These are phyloP conservation scores for Lecanicillium sp. DNA, from an alignment of 2,329 filamentous ascomycete genomes.

Conservation along the genomic window DNA sequence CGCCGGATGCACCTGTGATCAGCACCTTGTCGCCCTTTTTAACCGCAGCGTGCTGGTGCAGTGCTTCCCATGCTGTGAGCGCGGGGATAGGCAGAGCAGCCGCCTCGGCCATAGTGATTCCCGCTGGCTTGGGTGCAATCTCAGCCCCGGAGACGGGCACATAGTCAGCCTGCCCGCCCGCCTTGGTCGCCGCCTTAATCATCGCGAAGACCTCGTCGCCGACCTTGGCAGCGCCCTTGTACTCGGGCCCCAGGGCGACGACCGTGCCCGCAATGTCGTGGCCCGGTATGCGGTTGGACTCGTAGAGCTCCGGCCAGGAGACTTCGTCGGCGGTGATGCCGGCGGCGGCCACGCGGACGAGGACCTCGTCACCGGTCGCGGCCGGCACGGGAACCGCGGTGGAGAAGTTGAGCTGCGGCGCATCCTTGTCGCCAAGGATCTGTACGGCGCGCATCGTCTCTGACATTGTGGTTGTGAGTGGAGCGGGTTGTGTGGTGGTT, in stretches of 20 bases:
- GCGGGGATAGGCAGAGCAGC: conserved; percentile 27
- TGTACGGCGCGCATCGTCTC: conserved; percentile 29
- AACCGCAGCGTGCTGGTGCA: conserved; percentile 19
- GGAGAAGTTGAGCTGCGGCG: conserved; percentile 18
- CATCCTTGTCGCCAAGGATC: conserved; percentile 21
- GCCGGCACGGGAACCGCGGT: conserved; percentile 17
- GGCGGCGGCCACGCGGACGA: conserved; percentile 27
- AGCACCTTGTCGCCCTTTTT: conserved; percentile 18
- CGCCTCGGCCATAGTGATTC: conserved; percentile 21
- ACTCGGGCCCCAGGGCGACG: conserved; percentile 20
- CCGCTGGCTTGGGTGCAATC: conserved; percentile 19
- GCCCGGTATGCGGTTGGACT: conserved; percentile 25
- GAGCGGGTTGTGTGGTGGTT: background rate
- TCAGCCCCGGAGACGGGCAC: conserved; percentile 18
- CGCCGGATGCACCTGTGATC: conserved; percentile 26
- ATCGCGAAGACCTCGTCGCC: conserved; percentile 25
- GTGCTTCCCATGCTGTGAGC: conserved; percentile 26
- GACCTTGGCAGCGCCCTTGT: conserved; percentile 17
- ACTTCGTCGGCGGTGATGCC: conserved; percentile 31
- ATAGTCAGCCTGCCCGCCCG: conserved; percentile 26
- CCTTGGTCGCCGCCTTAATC: conserved; percentile 18
- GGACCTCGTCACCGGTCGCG: conserved; percentile 16
- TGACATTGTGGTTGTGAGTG: background rate
- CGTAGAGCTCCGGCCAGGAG: conserved; percentile 28
- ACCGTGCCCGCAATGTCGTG: conserved; percentile 31